These are phyloP conservation scores for Colletotrichum zoysiae DNA, from an alignment of 2,329 filamentous ascomycete genomes.

Conservation along the genomic window DNA sequence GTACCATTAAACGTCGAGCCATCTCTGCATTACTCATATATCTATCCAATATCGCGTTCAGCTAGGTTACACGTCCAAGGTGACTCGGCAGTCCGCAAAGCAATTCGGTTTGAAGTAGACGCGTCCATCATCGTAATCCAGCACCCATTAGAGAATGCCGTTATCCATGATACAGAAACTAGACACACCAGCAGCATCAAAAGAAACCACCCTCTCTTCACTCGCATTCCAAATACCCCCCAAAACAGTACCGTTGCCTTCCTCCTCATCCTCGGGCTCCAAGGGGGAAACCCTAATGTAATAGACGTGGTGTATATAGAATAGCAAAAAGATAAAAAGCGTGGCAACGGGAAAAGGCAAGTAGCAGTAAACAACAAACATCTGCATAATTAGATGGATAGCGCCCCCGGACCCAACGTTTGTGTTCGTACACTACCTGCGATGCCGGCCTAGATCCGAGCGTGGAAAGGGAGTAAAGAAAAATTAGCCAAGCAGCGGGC, in stretches of 20 bases:
- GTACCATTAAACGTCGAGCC: conserved; percentile 27
- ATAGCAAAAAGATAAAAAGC: conserved; percentile 8
- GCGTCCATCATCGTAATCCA: conserved; percentile 35
- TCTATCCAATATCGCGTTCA: conserved; percentile 39
- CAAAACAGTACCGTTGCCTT: background rate
- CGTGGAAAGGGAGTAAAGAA: background rate
- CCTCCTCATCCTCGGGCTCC: background rate
- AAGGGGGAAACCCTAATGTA: background rate
- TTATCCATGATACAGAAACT: conserved; percentile 12
- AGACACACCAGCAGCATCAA: background rate
- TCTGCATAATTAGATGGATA: conserved; percentile 11
- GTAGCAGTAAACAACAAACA: conserved; percentile 9
- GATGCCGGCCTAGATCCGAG: conserved; percentile 25
- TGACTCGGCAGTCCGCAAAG: conserved; percentile 22
- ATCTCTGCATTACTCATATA: conserved; percentile 41
- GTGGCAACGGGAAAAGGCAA: conserved; percentile 13
- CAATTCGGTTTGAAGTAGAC: conserved; percentile 24
- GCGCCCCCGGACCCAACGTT: conserved; percentile 20
- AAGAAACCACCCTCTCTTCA: background rate
- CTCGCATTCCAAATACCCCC: background rate
- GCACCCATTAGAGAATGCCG: conserved; percentile 14
- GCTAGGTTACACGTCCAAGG: conserved; percentile 1
- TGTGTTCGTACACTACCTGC: conserved; percentile 21
- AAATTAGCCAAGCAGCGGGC: conserved; percentile 16
- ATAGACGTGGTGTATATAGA: conserved; percentile 18